These are phyloP conservation scores for Diaporthe destruens DNA, from an alignment of 2,329 filamentous ascomycete species.

Conservation along the genomic window DNA sequence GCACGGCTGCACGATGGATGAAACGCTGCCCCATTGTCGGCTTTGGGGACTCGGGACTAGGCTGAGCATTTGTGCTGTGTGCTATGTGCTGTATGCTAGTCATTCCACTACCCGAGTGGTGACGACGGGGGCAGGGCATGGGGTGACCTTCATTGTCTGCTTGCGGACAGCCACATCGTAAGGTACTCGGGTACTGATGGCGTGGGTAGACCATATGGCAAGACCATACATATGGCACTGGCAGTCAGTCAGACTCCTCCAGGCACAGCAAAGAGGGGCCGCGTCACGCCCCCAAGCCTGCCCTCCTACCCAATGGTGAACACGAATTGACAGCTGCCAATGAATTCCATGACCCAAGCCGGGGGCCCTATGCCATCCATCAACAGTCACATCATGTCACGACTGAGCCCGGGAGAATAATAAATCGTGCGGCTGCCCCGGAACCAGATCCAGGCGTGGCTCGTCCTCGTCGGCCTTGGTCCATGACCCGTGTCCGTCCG, in stretches of 20 bases:
- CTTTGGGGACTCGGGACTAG: not conserved
- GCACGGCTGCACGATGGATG: constrained; percentile 17
- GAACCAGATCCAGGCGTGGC: constrained; percentile 5
- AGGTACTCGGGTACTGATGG: constrained; percentile 15
- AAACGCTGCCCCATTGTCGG: constrained; percentile 15
- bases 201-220: constrained; percentile 10
- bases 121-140: not conserved
- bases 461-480: constrained; percentile 18
- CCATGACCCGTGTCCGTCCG: constrained; percentile 24
- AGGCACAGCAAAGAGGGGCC: constrained; percentile 33
- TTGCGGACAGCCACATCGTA: constrained; percentile 27
- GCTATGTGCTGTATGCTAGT: not conserved
- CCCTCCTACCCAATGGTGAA: constrained; percentile 25
- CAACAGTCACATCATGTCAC: constrained; percentile 28
- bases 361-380: not conserved
- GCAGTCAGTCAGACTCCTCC: not conserved
- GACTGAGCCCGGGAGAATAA: constrained; percentile 9
- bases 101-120: constrained; percentile 17
- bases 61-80: not conserved
- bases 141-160: not conserved
- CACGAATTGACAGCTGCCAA: constrained; percentile 28
- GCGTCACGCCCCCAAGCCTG: constrained; percentile 37
- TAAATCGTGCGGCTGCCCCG: constrained; percentile 28
- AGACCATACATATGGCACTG: too few relatives aligned
- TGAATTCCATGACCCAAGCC: constrained; percentile 22